These are phyloP conservation scores for Vitis amurensis DNA, from an alignment of 164 flowering plant species.

Conservation along the genomic window DNA sequence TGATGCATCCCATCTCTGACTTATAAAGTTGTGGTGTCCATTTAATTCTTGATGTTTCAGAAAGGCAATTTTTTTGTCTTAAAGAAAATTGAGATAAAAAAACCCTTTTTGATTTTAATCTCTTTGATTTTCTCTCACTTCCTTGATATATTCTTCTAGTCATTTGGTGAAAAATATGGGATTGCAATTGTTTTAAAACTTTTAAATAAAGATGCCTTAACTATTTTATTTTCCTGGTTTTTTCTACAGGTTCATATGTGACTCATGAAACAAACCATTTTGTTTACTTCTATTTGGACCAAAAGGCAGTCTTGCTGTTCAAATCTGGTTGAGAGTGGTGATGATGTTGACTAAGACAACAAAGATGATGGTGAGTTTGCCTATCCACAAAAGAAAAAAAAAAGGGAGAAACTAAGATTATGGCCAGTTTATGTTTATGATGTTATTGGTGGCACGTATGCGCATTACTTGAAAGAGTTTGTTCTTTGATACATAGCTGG, in stretches of 20 bases:
- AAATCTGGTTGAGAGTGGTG: background rate
- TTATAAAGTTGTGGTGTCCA: background rate
- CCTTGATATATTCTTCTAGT: background rate
- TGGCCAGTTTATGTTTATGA: too few relatives aligned
- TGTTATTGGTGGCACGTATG: too few relatives aligned
- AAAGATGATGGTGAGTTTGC: too few relatives aligned
- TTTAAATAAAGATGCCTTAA: background rate
- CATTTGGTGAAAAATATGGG: slow-evolving; percentile 2
- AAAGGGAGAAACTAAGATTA: too few relatives aligned
- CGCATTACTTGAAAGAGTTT: too few relatives aligned
- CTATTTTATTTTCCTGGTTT: background rate
- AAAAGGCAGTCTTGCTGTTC: slow-evolving; percentile 20
- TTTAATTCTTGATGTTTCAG: background rate
- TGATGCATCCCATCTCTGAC: background rate
- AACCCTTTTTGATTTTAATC: background rate
- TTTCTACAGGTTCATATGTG: slow-evolving; percentile 71
- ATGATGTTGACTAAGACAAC: too few relatives aligned
- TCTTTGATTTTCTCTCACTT: background rate
- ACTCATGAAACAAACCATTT: slow-evolving; percentile 92
- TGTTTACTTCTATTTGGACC: slow-evolving; percentile 71
- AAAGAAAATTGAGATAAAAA: background rate
- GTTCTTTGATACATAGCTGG: too few relatives aligned
- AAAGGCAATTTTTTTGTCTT: background rate
- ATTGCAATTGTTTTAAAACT: background rate
- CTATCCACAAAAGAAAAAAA: too few relatives aligned